Percentiles rank a stretch among this genome's conserved stretches.
phyloP scores from a whole-genome alignment of 345 rosid species.

The Sonneratia alba region DNA sequence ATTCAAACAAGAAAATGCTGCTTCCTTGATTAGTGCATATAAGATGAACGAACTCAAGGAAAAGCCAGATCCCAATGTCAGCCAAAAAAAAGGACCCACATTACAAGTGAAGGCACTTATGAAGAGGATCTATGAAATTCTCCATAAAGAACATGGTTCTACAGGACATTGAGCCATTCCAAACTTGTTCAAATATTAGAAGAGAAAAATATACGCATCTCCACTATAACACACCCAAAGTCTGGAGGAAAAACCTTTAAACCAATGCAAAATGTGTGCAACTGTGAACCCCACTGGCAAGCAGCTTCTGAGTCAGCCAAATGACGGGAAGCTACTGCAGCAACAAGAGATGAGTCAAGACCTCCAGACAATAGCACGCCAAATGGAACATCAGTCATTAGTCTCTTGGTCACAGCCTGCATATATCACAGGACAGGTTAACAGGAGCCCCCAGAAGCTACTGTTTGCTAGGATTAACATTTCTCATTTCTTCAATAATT shows the following conservation, averaged over 20 bases:
- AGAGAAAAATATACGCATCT: neutral
- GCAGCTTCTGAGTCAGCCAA: constrained; percentile 73
- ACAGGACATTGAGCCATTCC: neutral
- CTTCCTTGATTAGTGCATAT: neutral
- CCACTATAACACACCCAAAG: neutral
- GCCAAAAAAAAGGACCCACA: neutral
- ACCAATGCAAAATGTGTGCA: constrained; percentile 92
- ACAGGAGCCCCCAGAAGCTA: neutral
- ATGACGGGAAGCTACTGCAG: constrained; percentile 78
- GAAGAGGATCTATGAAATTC: neutral
- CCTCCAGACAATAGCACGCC: constrained; percentile 97
- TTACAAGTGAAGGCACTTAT: neutral
- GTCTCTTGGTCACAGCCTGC: constrained; percentile 87
- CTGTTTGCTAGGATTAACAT: neutral
- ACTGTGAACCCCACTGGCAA: constrained; percentile 80
- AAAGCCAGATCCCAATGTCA: neutral
- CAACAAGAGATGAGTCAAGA: constrained; percentile 90
- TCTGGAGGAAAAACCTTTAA: constrained; percentile 49
- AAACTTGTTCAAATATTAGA: neutral
- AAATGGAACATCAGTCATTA: constrained; percentile 95
- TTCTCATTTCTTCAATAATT: neutral
- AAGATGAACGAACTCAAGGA: neutral
- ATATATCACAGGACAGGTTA: constrained; percentile 1
- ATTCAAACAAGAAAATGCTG: neutral
- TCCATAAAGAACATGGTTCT: neutral